phyloP scores from a whole-genome alignment of 306 rosid genomes.

The Castanospermum australe region DNA sequence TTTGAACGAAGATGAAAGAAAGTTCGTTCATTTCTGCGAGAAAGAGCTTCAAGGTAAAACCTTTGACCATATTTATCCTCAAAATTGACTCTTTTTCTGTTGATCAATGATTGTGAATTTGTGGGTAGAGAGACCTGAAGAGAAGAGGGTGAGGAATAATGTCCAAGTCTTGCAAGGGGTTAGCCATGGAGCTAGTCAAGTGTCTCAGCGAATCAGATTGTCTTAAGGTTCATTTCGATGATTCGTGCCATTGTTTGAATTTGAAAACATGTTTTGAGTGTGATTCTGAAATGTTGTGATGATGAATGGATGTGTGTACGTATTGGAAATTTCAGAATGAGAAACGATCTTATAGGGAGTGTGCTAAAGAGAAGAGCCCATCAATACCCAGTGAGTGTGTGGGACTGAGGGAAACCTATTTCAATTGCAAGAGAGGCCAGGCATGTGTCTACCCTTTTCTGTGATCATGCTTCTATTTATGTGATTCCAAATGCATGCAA shows the following conservation, averaged over 20 bases:
- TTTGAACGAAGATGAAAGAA: slow-evolving; percentile 4
- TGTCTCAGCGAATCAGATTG: slow-evolving; percentile 94
- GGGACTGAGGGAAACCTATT: slow-evolving; percentile 93
- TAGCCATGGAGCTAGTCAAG: slow-evolving; percentile 83
- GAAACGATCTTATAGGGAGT: slow-evolving; percentile 65
- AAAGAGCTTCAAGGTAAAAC: slow-evolving; percentile 3
- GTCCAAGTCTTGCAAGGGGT: slow-evolving; percentile 94
- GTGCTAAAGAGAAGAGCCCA: slow-evolving; percentile 87
- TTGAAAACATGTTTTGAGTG: too few species aligned
- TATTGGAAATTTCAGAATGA: slow-evolving; percentile 58
- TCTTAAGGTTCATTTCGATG: slow-evolving; percentile 51
- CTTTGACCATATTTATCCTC: background rate
- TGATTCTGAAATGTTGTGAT: background rate
- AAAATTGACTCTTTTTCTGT: background rate
- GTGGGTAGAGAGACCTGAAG: background rate
- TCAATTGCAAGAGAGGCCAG: slow-evolving; percentile 99
- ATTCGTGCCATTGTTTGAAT: too few species aligned
- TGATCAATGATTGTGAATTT: background rate
- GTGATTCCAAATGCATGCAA: too few species aligned
- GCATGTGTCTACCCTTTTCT: slow-evolving; percentile 34
- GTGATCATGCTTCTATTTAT: background rate
- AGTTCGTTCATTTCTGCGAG: background rate
- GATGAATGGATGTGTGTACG: background rate
- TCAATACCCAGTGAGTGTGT: slow-evolving; percentile 84
- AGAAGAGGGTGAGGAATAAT: slow-evolving; percentile 36